Evolutionary conservation across 2,329 filamentous ascomycete genomes (phyloP), one percentile per base, ranked within the genome.

Genomic region (Macrophomina phaseolina): DNA sequence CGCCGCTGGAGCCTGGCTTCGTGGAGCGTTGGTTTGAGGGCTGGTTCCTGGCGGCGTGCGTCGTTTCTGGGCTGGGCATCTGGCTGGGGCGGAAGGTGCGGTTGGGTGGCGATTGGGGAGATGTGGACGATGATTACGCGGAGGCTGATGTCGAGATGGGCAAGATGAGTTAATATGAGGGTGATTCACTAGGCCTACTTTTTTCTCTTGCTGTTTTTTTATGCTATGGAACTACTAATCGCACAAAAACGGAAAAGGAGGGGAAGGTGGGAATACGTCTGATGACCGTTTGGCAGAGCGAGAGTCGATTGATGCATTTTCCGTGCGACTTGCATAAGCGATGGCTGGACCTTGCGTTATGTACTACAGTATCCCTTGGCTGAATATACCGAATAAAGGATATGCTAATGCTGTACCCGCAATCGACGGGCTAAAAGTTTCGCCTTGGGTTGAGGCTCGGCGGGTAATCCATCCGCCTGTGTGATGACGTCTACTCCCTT

Each of bases 21-120:
- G 90, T 92, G 5, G 89, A 96, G 73, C 84, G 87, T 36, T 97
- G 93, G 93, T 97, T 97, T 71, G 93, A 97, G 77, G 89, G 88
- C 7, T 94, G 92, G 89, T 97, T 96, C 76, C 78, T 97, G 66
- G 75, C 89, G 2, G 64, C 64, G 12, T 58, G 53, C 28, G 48
- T 53, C n/a, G 34, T 52, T 6, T 60, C 64, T 8, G 53, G 18
- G 23, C 14, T 66, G 82, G 53, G 53, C 14, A 48, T 66, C 9
- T 66, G 64, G 64, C n/a, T 66, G 36, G 64, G 64, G 8, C 58
- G 48, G 86, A 88, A 72, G 85, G 87, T 74, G 81, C 85, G 72
- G 84, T 74, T 75, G 1, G 65, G 67, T 28, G 52, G 46, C 6
- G 76, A 73, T 8, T 78, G 77, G 76, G 76, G 78, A 49, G 77